phyloP scores from a whole-genome alignment of 495 filamentous ascomycete species.

The Xanthoparmelia taractica region DNA sequence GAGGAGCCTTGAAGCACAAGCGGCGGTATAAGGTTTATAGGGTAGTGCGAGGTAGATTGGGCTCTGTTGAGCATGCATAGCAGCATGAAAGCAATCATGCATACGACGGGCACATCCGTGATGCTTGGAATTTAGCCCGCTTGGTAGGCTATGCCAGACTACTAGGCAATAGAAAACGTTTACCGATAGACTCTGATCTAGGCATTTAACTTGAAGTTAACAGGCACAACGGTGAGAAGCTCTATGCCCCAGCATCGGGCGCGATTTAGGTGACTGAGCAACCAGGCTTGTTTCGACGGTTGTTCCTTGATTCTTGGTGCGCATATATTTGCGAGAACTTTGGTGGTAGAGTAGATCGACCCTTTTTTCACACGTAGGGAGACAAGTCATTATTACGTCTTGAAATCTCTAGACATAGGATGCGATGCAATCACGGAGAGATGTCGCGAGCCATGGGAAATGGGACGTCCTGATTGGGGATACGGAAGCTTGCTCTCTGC shows the following conservation, averaged over 20 bases:
- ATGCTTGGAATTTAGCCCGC: background rate
- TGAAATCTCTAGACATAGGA: background rate
- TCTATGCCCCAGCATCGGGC: background rate
- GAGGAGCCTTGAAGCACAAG: background rate
- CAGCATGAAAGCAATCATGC: background rate
- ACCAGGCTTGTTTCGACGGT: background rate
- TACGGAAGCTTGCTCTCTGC: background rate
- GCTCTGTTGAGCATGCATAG: background rate
- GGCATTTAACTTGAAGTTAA: background rate
- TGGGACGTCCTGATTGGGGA: background rate
- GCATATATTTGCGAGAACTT: background rate
- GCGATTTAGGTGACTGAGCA: background rate
- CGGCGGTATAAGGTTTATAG: background rate
- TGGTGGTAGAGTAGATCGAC: background rate
- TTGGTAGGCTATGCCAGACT: background rate
- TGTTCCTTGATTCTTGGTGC: background rate
- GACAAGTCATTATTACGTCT: background rate
- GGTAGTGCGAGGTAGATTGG: background rate
- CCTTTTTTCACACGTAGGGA: background rate
- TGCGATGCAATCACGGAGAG: background rate
- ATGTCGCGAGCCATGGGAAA: background rate
- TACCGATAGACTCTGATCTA: background rate
- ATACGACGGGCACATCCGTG: no score
- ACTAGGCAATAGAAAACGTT: background rate
- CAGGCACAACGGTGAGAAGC: background rate